Percentiles rank a stretch among this genome's conserved stretches.
Conservation (phyloP, 148 eudicot genomes). For the Selenicereus undatus region DNA sequence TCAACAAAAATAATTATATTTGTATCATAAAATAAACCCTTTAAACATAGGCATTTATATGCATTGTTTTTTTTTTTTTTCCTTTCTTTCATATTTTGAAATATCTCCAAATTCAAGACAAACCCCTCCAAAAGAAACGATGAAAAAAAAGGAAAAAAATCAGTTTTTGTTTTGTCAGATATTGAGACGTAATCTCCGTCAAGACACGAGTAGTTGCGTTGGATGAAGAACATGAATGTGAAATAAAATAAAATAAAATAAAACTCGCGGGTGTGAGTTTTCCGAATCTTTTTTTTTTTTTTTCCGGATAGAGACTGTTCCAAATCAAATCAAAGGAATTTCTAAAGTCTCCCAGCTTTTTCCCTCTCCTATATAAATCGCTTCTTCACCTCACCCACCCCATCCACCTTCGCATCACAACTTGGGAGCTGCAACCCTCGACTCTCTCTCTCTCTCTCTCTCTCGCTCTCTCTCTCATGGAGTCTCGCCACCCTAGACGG, state of each 20-base stretch:
- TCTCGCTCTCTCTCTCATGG: constrained; percentile 7
- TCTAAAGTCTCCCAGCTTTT: neutral
- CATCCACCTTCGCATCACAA: neutral
- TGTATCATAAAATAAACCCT: too few species aligned
- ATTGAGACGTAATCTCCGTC: too few species aligned
- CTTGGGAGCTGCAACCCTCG: neutral
- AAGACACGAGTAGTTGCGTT: neutral
- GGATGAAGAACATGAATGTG: neutral
- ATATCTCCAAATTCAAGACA: too few species aligned
- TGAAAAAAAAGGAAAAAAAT: too few species aligned
- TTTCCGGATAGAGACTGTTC: neutral
- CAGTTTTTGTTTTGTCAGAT: too few species aligned
- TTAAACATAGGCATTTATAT: too few species aligned
- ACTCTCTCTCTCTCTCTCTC: neutral
- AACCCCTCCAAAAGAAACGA: too few species aligned
- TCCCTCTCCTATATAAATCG: neutral
- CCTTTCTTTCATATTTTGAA: too few species aligned
- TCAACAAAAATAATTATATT: too few species aligned
- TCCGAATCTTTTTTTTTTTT: too few species aligned
- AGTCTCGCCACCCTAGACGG: constrained; percentile 23
- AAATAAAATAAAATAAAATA: neutral
- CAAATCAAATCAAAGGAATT: neutral
- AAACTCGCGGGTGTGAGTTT: neutral
- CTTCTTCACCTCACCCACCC: too few species aligned
- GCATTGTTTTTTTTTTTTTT: too few species aligned